Conservation (phyloP, 768 basidiomycete species). For the Hortiboletus campestris region DNA sequence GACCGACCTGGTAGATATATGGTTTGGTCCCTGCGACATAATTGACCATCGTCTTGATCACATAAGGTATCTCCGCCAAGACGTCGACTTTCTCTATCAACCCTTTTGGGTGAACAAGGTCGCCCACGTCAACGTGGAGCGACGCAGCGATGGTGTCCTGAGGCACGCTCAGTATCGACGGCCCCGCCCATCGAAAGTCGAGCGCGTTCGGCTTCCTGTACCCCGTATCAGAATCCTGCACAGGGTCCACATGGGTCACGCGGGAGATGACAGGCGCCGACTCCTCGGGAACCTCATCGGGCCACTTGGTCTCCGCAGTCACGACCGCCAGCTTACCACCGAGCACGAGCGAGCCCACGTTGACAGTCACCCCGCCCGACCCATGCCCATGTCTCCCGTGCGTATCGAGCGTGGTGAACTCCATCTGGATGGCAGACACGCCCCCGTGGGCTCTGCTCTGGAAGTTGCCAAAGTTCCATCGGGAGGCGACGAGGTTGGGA, state of each 20-base stretch:
- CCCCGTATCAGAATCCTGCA: slow-evolving; percentile 74
- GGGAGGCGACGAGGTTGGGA: slow-evolving; percentile 85
- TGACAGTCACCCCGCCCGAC: slow-evolving; percentile 81
- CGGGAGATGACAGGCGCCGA: slow-evolving; percentile 58
- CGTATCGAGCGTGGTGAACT: slow-evolving; percentile 79
- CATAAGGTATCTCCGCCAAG: slow-evolving; percentile 89
- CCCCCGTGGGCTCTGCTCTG: slow-evolving; percentile 70
- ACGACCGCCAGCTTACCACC: slow-evolving; percentile 73
- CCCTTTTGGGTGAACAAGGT: slow-evolving; percentile 58
- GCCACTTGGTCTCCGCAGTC: slow-evolving; percentile 78
- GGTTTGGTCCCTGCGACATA: slow-evolving; percentile 94
- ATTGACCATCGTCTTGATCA: slow-evolving; percentile 88
- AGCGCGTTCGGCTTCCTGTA: slow-evolving; percentile 73
- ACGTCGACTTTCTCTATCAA: slow-evolving; percentile 93
- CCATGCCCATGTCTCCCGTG: slow-evolving; percentile 79
- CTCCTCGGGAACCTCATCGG: slow-evolving; percentile 52
- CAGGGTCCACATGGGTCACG: slow-evolving; percentile 58
- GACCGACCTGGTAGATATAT: slow-evolving; percentile 85
- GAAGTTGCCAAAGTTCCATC: slow-evolving; percentile 97
- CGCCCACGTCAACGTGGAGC: slow-evolving; percentile 57
- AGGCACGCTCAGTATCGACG: slow-evolving; percentile 53
- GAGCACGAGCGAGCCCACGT: slow-evolving; percentile 81
- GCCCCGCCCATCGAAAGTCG: slow-evolving; percentile 75
- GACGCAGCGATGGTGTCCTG: slow-evolving; percentile 57
- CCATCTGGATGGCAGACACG: slow-evolving; percentile 91